phyloP scores from a whole-genome alignment of 192 early-diverging fungal genomes.

The Funneliformis geosporum region DNA sequence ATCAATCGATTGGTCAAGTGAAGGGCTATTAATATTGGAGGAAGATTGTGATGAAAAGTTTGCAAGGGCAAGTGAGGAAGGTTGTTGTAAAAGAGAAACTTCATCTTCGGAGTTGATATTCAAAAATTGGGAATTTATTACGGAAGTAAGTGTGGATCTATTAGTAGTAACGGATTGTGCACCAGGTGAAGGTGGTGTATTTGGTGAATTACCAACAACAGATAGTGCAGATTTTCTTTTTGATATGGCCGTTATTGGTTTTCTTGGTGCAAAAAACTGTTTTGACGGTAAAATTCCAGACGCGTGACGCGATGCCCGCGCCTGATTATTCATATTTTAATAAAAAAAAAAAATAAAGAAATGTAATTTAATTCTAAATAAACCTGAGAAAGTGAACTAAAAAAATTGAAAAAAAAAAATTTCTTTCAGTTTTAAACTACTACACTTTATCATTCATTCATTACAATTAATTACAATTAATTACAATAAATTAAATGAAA shows the following conservation, averaged over 20 bases:
- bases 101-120: neutral
- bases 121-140: neutral
- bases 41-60: neutral
- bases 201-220: neutral
- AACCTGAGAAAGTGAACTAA: neutral
- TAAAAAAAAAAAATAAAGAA: neutral
- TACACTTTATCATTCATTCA: too few species aligned
- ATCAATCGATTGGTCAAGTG: constrained; percentile 22
- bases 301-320: constrained; percentile 26
- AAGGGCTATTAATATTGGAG: neutral
- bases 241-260: constrained; percentile 9
- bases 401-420: neutral
- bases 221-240: neutral
- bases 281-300: constrained; percentile 32
- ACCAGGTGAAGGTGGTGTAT: neutral
- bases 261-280: constrained; percentile 34
- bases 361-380: neutral
- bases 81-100: neutral
- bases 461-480: too few species aligned
- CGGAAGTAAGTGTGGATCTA: neutral
- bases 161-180: neutral
- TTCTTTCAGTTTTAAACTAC: neutral
- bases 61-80: neutral
- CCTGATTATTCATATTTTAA: constrained; percentile 2
- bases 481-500: too few species aligned